These are phyloP conservation scores for Babesia gibsoni DNA, from an alignment of 169 alveolate species.

Conservation along the genomic window DNA sequence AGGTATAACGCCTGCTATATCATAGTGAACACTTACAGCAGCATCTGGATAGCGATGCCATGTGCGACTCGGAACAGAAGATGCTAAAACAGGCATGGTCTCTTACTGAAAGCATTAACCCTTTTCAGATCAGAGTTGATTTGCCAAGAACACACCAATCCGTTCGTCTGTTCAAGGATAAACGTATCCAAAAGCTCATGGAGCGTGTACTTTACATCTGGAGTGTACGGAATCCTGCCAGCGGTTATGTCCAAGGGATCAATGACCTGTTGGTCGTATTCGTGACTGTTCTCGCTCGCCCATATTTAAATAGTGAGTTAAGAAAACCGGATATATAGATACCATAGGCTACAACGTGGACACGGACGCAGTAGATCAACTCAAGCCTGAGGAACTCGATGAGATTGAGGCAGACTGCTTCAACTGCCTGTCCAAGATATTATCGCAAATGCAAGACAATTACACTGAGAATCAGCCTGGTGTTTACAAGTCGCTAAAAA, in stretches of 20 bases:
- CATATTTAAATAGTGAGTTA: conserved; percentile 74
- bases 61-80: conserved; percentile 58
- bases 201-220: conserved; percentile 88
- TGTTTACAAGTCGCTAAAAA: conserved; percentile 82
- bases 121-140: conserved; percentile 82
- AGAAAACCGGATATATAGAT: conserved; percentile 57
- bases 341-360: conserved; percentile 60
- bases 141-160: conserved; percentile 87
- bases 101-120: conserved; percentile 54
- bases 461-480: conserved; percentile 94
- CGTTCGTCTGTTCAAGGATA: conserved; percentile 73
- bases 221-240: conserved; percentile 91
- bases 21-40: conserved; percentile 18
- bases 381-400: conserved; percentile 68
- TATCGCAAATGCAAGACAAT: conserved; percentile 88
- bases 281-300: conserved; percentile 56
- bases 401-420: conserved; percentile 88
- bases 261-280: conserved; percentile 79
- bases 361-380: conserved; percentile 60
- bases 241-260: conserved; percentile 93
- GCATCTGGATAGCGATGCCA: conserved; percentile 23
- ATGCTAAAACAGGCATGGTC: conserved; percentile 57
- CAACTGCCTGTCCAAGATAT: conserved; percentile 87
- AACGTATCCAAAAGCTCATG: conserved; percentile 80
- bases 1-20: conserved; percentile 1